Percentiles rank a stretch among this genome's conserved stretches.
Conservation (phyloP, 179 eudicot species). For the Carnegiea gigantea region DNA sequence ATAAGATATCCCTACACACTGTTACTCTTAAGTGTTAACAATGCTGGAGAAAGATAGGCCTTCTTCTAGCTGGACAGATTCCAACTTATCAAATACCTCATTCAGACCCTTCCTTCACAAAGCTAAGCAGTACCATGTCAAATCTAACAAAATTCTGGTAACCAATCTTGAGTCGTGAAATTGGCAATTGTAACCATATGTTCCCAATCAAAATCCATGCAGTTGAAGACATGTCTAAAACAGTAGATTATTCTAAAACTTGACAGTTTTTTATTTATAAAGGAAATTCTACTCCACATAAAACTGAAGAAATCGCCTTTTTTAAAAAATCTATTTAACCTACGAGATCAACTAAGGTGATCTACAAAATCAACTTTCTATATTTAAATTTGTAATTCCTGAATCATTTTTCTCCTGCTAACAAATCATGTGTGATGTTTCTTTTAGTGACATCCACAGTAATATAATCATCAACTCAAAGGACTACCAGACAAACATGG, state of each 20-base stretch:
- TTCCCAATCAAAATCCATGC: background rate
- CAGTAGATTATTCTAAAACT: too few relatives aligned
- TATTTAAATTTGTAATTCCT: background rate
- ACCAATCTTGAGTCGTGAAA: background rate
- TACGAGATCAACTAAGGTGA: background rate
- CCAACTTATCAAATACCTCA: constrained; percentile 67
- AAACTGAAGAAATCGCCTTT: background rate
- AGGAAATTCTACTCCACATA: background rate
- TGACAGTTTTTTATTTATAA: background rate
- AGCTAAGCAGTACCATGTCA: background rate
- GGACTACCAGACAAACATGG: too few relatives aligned
- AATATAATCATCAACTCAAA: too few relatives aligned
- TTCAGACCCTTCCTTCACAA: constrained; percentile 70
- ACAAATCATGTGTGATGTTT: too few relatives aligned
- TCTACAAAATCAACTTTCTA: background rate
- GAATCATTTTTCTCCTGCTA: background rate
- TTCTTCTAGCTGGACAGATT: constrained; percentile 49
- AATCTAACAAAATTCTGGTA: background rate
- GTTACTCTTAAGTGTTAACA: constrained; percentile 18
- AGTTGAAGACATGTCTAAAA: too few relatives aligned
- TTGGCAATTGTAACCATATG: background rate
- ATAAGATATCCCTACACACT: too few relatives aligned
- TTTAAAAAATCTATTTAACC: background rate
- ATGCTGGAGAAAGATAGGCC: constrained; percentile 46
- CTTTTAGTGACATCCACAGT: too few relatives aligned